Evolutionary conservation across 2,329 filamentous ascomycete genomes (phyloP).

Genomic region (Drechslerella dactyloides): DNA sequence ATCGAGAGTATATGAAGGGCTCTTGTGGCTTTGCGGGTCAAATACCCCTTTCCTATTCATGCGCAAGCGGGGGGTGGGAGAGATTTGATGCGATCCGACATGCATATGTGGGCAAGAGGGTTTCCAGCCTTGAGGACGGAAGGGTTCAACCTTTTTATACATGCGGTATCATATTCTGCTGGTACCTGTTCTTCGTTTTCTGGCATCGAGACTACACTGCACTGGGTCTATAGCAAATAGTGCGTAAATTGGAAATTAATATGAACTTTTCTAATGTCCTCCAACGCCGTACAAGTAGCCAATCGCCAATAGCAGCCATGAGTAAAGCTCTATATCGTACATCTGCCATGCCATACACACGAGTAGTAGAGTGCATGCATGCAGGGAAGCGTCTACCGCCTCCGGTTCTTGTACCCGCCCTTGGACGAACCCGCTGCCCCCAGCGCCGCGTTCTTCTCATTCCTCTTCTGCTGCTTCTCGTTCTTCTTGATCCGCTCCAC

Average conservation of each 20-base stretch:
- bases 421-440: slow-evolving; percentile 4
- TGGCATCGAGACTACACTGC: no score
- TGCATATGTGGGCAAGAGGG: not conserved
- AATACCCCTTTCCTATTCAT: slow-evolving; percentile 50
- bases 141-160: no score
- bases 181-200: no score
- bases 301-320: slow-evolving; percentile 4
- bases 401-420: slow-evolving; percentile 44
- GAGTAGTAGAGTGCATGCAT: no score
- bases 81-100: slow-evolving; percentile 50
- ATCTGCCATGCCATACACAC: not conserved
- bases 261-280: slow-evolving; percentile 20
- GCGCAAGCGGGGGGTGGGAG: slow-evolving; percentile 43
- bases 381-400: slow-evolving; percentile 23
- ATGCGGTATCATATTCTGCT: no score
- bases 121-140: no score
- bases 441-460: slow-evolving; percentile 63
- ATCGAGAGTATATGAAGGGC: slow-evolving; percentile 50
- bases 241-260: slow-evolving; percentile 2
- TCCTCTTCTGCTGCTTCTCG: slow-evolving; percentile 71
- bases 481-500: slow-evolving; percentile 72
- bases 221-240: slow-evolving; percentile 11
- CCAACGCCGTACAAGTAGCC: slow-evolving; percentile 32
- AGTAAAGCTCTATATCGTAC: slow-evolving; percentile 37
- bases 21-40: slow-evolving; percentile 26